Evolutionary conservation across 2,329 filamentous ascomycete species (phyloP), one percentile per base, ranked within the genome.

Genomic region (Escovopsis sp.): DNA sequence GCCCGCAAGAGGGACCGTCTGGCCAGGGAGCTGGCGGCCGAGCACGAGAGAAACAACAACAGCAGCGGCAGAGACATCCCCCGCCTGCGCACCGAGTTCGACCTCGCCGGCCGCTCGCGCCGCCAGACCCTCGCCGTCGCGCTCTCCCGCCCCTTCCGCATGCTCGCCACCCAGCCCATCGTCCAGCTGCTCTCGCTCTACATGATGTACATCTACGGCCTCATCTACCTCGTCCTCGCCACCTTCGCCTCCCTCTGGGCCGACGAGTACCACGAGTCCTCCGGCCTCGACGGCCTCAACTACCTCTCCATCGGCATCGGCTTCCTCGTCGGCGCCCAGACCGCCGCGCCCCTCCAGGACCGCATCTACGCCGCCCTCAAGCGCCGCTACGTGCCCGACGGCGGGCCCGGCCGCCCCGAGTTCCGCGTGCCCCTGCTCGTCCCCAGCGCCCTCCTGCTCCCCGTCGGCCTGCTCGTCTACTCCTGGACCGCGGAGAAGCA

Each of bases 151-250:
- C 79, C 78, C 0, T 65, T 80, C 35, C 67, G 72, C 43, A 58
- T 84, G 27, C 63, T 84, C 14, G 52, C 57, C 33, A 79, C 46
- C 13, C 45, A 74, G 15, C 76, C 77, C 2, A 81, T 82, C 40
- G 76, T 75, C 52, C 70, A 79, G 45, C 60, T 77, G 10, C 61
- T 82, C 30, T 69, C 75, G 1, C 48, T 80, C 0, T 81, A 81
- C 50, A 70, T 73, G n/a, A 68, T 63, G 31, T 80, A 79, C 48
- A 65, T 66, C 45, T 77, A 75, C 46, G 73, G 71, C 1, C 68
- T 74, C 31, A 52, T 76, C 1, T 78, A 77, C 49, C 63, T 69
- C 48, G 58, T 65, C 36, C 53, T 70, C 3, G 60, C 60, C 8
- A 60, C 63, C 0, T 55, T 68, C 19, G 63, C 65, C 11, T 56